A percentile compares a stretch with the other conserved stretches of the same genome.
phyloP scores from a whole-genome alignment of 768 basidiomycete genomes.

The Kwoniella sp. region DNA sequence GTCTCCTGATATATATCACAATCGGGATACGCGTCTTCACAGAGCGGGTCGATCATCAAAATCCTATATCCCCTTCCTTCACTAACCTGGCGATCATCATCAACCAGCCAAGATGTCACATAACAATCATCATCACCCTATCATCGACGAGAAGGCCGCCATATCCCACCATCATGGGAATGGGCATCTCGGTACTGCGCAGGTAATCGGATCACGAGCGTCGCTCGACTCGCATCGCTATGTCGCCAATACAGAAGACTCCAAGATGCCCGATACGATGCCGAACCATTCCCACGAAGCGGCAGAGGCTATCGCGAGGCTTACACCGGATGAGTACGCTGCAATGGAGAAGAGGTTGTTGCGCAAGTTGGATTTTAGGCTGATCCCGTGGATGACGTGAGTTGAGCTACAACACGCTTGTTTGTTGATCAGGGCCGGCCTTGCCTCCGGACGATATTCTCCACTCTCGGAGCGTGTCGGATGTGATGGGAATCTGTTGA shows the following conservation, averaged over 20 bases:
- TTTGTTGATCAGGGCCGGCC: too few relatives aligned
- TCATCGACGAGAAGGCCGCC: background rate
- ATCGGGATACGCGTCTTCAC: too few relatives aligned
- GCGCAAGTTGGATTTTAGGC: slow-evolving; percentile 46
- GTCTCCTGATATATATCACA: too few relatives aligned
- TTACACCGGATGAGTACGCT: slow-evolving; percentile 48
- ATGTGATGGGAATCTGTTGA: background rate
- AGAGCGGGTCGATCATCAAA: too few relatives aligned
- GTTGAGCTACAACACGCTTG: background rate
- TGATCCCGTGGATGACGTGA: slow-evolving; percentile 56
- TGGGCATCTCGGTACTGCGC: too few relatives aligned
- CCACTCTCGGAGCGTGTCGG: too few relatives aligned
- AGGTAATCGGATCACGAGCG: background rate
- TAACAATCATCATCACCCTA: background rate
- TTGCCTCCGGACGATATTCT: too few relatives aligned
- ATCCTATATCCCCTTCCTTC: too few relatives aligned
- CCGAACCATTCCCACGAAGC: slow-evolving; percentile 28
- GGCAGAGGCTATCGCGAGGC: slow-evolving; percentile 33
- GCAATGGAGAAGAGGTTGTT: slow-evolving; percentile 45
- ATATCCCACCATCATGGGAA: background rate
- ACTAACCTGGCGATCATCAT: background rate
- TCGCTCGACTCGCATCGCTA: slow-evolving; percentile 16
- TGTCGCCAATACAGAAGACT: slow-evolving; percentile 16
- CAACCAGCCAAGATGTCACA: slow-evolving; percentile 1
- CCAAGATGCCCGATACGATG: slow-evolving; percentile 25